Evolutionary conservation across 768 basidiomycete species (phyloP).

Genomic region (Serendipita vermifera): DNA sequence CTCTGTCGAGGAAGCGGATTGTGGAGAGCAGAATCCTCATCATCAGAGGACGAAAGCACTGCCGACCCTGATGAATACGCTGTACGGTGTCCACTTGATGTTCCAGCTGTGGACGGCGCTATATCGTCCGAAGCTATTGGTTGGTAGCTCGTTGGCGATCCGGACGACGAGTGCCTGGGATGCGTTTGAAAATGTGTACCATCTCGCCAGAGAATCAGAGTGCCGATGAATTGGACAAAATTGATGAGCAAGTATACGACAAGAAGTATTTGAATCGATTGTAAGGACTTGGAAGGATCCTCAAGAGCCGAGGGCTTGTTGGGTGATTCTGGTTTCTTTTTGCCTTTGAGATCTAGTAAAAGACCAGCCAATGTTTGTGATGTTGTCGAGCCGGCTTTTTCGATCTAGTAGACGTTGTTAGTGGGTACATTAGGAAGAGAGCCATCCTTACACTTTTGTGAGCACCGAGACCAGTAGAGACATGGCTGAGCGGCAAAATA

Average conservation of each 20-base stretch:
- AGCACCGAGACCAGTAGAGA: constrained; percentile 63
- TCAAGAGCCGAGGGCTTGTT: constrained; percentile 13
- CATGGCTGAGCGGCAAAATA: constrained; percentile 55
- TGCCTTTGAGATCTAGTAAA: constrained; percentile 37
- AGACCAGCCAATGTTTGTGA: constrained; percentile 64
- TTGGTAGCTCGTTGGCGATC: neutral
- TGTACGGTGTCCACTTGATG: neutral
- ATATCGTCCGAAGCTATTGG: constrained; percentile 6
- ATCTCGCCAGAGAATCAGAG: constrained; percentile 33
- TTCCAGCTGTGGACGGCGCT: neutral
- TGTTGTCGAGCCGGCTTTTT: constrained; percentile 60
- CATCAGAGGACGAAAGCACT: neutral
- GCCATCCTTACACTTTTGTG: constrained; percentile 59
- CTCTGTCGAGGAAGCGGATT: constrained; percentile 9
- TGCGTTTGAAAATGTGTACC: constrained; percentile 6
- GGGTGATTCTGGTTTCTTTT: constrained; percentile 20
- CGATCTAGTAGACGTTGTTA: constrained; percentile 36
- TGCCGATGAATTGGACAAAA: constrained; percentile 39
- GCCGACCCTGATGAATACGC: neutral
- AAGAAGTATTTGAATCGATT: constrained; percentile 42
- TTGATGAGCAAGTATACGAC: constrained; percentile 46
- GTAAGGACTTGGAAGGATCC: constrained; percentile 14
- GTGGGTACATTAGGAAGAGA: neutral
- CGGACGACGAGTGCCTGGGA: neutral
- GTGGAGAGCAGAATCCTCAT: neutral